Percentiles rank a stretch among this genome's conserved stretches.
phyloP scores from a whole-genome alignment of 2,329 filamentous ascomycete species.

The Aspergillus piperis region DNA sequence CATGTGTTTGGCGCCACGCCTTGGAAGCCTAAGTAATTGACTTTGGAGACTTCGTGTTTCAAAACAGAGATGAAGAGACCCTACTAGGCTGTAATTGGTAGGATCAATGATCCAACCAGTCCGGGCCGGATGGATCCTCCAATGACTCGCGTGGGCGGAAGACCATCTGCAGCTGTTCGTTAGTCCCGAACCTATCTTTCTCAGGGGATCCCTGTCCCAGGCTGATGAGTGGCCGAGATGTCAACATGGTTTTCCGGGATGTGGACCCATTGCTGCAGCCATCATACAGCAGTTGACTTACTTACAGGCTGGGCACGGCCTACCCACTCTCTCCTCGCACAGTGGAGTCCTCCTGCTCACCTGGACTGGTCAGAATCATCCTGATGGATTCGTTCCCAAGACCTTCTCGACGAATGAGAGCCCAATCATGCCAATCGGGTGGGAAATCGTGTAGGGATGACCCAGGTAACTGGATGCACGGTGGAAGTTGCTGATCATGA shows the following conservation, averaged over 20 bases:
- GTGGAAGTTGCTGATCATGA: conserved; percentile 17
- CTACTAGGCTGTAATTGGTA: not conserved
- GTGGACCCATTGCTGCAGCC: conserved; percentile 11
- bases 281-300: conserved; percentile 4
- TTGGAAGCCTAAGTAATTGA: not conserved
- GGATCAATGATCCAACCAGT: not conserved
- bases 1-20: not conserved
- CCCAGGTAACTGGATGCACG: conserved; percentile 16
- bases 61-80: not conserved
- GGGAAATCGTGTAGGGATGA: conserved; percentile 16
- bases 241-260: conserved; percentile 10
- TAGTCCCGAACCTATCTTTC: conserved; percentile 13
- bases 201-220: conserved; percentile 12
- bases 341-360: not conserved
- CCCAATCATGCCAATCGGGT: not conserved
- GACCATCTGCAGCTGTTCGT: conserved; percentile 14
- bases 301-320: not conserved
- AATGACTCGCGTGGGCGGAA: conserved; percentile 7
- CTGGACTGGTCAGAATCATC: not conserved
- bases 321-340: not conserved
- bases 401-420: not conserved
- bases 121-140: not conserved
- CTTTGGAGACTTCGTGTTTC: not conserved
- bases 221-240: conserved; percentile 8
- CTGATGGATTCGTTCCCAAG: not conserved